A percentile compares a stretch with the other conserved stretches of the same genome.
These are phyloP conservation scores for Ogataea pignaliae DNA, from an alignment of 805 yeast species.

Conservation along the genomic window DNA sequence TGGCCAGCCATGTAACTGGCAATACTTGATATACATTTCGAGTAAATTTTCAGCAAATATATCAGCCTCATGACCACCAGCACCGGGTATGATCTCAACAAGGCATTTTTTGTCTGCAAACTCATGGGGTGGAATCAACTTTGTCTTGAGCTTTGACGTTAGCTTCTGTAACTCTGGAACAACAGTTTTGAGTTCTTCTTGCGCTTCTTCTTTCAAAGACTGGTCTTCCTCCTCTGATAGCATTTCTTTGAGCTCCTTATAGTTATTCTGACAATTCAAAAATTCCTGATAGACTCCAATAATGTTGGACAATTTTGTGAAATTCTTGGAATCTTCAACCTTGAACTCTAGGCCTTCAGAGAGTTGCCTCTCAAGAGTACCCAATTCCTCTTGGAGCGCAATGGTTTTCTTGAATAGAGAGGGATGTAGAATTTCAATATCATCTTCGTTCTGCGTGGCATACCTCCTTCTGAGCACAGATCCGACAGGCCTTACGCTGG, in stretches of 20 bases:
- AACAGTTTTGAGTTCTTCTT: constrained; percentile 45
- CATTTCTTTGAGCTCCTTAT: constrained; percentile 32
- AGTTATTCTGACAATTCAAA: constrained; percentile 26
- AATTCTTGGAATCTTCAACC: constrained; percentile 44
- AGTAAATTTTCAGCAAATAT: constrained; percentile 78
- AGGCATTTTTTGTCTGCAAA: constrained; percentile 75
- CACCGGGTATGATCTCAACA: constrained; percentile 88
- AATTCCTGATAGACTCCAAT: constrained; percentile 40
- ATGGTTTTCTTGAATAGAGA: constrained; percentile 45
- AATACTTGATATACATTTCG: constrained; percentile 75
- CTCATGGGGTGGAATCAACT: constrained; percentile 70
- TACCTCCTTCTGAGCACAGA: neutral
- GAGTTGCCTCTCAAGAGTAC: constrained; percentile 36
- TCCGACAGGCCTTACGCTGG: too few relatives aligned
- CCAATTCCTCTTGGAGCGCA: constrained; percentile 36
- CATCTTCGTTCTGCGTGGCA: constrained; percentile 3
- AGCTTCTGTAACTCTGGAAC: constrained; percentile 41
- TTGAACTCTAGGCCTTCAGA: constrained; percentile 40
- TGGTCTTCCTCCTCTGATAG: constrained; percentile 37
- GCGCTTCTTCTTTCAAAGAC: constrained; percentile 54
- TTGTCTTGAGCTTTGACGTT: constrained; percentile 44
- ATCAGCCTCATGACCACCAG: constrained; percentile 93
- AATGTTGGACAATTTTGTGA: constrained; percentile 41
- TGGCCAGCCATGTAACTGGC: constrained; percentile 64
- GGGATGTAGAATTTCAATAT: constrained; percentile 37